Percentiles rank a stretch among this genome's conserved stretches.
These are phyloP conservation scores for Russula compacta DNA, from an alignment of 768 basidiomycete genomes.

Conservation along the genomic window DNA sequence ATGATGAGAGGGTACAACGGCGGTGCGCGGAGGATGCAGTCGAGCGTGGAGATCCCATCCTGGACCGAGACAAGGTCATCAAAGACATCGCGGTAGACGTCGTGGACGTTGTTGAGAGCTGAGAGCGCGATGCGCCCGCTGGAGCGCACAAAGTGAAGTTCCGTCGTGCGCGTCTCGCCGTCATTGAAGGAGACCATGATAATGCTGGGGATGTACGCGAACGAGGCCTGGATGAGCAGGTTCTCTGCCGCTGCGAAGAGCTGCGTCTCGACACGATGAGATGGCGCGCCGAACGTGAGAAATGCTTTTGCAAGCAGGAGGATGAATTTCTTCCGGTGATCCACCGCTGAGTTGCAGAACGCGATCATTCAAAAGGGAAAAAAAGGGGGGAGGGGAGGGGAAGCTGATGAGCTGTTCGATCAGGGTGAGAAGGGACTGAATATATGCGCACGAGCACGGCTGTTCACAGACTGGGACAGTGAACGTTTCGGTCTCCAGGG, in stretches of 20 bases:
- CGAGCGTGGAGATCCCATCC: constrained; percentile 63
- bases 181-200: constrained; percentile 79
- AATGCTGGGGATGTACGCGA: constrained; percentile 74
- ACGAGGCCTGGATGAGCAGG: constrained; percentile 68
- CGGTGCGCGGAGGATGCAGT: constrained; percentile 48
- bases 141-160: constrained; percentile 82
- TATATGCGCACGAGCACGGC: constrained; percentile 4
- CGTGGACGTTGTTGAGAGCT: constrained; percentile 71
- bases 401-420: not conserved
- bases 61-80: constrained; percentile 72
- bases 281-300: constrained; percentile 89
- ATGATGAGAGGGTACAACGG: constrained; percentile 59
- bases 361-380: not conserved
- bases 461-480: constrained; percentile 8
- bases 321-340: constrained; percentile 53
- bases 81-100: constrained; percentile 77
- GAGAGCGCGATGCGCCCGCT: constrained; percentile 74
- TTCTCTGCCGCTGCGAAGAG: constrained; percentile 70
- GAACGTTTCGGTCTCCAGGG: constrained; percentile 10
- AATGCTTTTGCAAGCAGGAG: constrained; percentile 81
- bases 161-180: constrained; percentile 56
- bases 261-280: constrained; percentile 87
- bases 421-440: not conserved
- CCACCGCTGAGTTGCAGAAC: not conserved
- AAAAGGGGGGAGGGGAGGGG: not conserved